Evolutionary conservation across 768 basidiomycete species (phyloP).

Genomic region (Podaxis rugospora): DNA sequence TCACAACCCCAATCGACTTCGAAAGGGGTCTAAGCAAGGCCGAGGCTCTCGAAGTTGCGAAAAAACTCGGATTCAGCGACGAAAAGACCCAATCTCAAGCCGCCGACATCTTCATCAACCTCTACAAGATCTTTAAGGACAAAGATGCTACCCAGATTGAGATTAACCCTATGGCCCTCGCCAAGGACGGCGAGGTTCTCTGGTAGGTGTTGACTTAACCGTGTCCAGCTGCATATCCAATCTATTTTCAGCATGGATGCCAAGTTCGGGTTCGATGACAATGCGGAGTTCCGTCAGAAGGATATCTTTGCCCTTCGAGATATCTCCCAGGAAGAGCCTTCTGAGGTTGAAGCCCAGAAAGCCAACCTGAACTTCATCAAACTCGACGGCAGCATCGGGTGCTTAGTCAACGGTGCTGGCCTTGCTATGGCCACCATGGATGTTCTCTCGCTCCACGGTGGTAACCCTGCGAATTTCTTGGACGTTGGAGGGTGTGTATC

Average conservation of each 20-base stretch:
- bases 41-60: constrained; percentile 75
- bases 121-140: constrained; percentile 97
- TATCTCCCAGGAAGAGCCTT: constrained; percentile 91
- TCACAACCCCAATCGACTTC: constrained; percentile 89
- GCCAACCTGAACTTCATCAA: constrained; percentile 98
- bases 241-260: constrained; percentile 84
- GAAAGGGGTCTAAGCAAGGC: constrained; percentile 71
- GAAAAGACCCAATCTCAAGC: constrained; percentile 74
- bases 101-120: constrained; percentile 87
- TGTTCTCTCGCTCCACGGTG: constrained; percentile 93
- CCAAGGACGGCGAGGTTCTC: constrained; percentile 85
- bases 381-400: constrained; percentile 95
- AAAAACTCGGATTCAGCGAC: constrained; percentile 84
- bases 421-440: constrained; percentile 99
- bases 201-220: constrained; percentile 55
- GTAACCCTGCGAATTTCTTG: constrained; percentile 96
- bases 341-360: constrained; percentile 97
- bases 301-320: constrained; percentile 89
- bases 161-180: constrained; percentile 96
- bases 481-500: constrained; percentile 86
- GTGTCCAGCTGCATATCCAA: constrained; percentile 2
- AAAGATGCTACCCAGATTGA: constrained; percentile 99
- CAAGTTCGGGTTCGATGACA: constrained; percentile 99
- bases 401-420: constrained; percentile 97
- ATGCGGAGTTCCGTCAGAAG: constrained; percentile 95